phyloP scores from a whole-genome alignment of 179 eudicot genomes.

The Actinidia polygama region DNA sequence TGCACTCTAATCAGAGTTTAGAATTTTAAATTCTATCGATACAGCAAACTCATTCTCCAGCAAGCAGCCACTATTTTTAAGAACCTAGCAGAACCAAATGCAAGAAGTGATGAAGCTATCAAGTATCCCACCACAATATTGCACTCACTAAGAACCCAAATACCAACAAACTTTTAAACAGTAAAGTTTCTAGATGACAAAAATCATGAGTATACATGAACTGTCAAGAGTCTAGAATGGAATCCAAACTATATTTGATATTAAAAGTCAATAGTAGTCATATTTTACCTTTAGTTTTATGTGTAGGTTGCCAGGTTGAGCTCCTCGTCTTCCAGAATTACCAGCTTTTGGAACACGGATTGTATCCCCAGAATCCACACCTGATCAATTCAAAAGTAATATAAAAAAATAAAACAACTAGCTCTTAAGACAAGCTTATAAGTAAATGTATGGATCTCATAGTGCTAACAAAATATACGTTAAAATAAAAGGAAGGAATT shows the following conservation, averaged over 20 bases:
- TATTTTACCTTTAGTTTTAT: slow-evolving; percentile 69
- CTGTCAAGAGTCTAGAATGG: background rate
- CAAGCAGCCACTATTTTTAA: background rate
- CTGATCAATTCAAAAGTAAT: slow-evolving; percentile 38
- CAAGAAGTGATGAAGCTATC: background rate
- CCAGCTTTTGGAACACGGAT: slow-evolving; percentile 89
- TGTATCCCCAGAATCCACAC: slow-evolving; percentile 87
- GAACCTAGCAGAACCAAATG: background rate
- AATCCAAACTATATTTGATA: background rate
- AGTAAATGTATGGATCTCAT: background rate
- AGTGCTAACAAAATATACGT: background rate
- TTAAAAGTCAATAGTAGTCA: slow-evolving; percentile 9
- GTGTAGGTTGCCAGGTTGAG: slow-evolving; percentile 67
- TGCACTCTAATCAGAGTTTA: background rate
- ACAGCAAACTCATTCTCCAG: background rate
- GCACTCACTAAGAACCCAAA: background rate
- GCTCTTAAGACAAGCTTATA: slow-evolving; percentile 6
- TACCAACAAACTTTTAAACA: background rate
- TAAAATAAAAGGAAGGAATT: background rate
- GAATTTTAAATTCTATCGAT: background rate
- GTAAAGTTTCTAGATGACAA: background rate
- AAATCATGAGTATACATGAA: background rate
- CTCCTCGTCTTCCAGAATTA: slow-evolving; percentile 73
- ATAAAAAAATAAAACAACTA: slow-evolving; percentile 14
- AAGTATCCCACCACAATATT: background rate